Percentiles rank a stretch among this genome's conserved stretches.
phyloP scores from a whole-genome alignment of 2,329 filamentous ascomycete genomes.

The Alternaria solani region DNA sequence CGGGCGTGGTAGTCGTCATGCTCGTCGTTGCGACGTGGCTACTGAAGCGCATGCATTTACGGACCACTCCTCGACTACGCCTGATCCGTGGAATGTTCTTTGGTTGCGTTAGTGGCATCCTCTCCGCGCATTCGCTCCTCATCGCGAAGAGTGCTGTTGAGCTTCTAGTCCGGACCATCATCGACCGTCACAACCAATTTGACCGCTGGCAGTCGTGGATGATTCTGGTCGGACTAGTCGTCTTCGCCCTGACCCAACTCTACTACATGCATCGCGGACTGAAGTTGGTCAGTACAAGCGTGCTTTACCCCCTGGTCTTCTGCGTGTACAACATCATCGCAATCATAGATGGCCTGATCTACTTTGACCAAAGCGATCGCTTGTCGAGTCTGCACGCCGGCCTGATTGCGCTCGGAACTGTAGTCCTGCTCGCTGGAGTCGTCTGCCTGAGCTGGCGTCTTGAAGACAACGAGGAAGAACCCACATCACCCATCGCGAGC shows the following conservation, averaged over 20 bases:
- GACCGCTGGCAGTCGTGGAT: slow-evolving; percentile 94
- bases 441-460: slow-evolving; percentile 93
- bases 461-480: slow-evolving; percentile 73
- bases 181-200: slow-evolving; percentile 91
- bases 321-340: slow-evolving; percentile 99
- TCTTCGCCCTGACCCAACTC: slow-evolving; percentile 85
- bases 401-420: slow-evolving; percentile 85
- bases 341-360: slow-evolving; percentile 95
- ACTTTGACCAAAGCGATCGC: slow-evolving; percentile 87
- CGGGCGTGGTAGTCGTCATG: slow-evolving; percentile 73
- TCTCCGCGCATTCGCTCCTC: slow-evolving; percentile 91
- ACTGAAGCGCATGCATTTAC: slow-evolving; percentile 51
- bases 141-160: slow-evolving; percentile 97
- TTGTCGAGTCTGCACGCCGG: slow-evolving; percentile 78
- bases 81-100: slow-evolving; percentile 85
- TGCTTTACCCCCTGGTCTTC: slow-evolving; percentile 96
- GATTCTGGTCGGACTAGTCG: slow-evolving; percentile 81
- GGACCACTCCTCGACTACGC: slow-evolving; percentile 69
- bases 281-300: slow-evolving; percentile 92
- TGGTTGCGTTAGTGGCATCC: slow-evolving; percentile 84
- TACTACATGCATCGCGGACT: slow-evolving; percentile 95
- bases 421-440: slow-evolving; percentile 85
- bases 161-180: slow-evolving; percentile 83
- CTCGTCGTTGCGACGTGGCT: slow-evolving; percentile 64
- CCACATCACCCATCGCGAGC: slow-evolving; percentile 54